These are phyloP conservation scores for Venturia pyrina DNA, from an alignment of 2,329 filamentous ascomycete genomes.

Conservation along the genomic window DNA sequence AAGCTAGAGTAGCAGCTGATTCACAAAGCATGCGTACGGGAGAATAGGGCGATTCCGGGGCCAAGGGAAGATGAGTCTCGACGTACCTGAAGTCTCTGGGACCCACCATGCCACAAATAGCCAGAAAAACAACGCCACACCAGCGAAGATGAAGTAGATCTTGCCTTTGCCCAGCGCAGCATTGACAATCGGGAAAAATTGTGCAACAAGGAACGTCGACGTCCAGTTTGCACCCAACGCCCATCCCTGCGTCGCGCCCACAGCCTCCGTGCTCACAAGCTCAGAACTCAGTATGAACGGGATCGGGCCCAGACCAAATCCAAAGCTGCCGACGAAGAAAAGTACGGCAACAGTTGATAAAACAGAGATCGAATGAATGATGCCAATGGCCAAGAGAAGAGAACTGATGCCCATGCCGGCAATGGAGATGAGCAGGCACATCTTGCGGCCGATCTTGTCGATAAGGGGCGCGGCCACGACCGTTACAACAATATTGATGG, in stretches of 20 bases:
- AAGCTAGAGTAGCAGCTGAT: no score
- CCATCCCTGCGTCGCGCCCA: slow-evolving; percentile 85
- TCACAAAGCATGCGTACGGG: neutral
- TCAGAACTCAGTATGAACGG: slow-evolving; percentile 92
- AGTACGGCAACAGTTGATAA: slow-evolving; percentile 75
- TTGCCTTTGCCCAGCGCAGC: slow-evolving; percentile 67
- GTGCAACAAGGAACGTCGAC: slow-evolving; percentile 83
- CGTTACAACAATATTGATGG: slow-evolving; percentile 77
- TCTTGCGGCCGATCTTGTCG: slow-evolving; percentile 80
- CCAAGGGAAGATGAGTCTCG: neutral
- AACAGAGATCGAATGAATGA: slow-evolving; percentile 60
- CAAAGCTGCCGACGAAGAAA: slow-evolving; percentile 81
- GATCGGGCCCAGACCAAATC: slow-evolving; percentile 81
- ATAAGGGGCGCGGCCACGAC: slow-evolving; percentile 71
- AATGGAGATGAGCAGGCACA: slow-evolving; percentile 72
- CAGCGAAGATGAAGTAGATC: slow-evolving; percentile 88
- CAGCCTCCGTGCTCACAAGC: slow-evolving; percentile 79
- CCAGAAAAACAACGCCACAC: slow-evolving; percentile 56
- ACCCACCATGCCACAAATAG: slow-evolving; percentile 64
- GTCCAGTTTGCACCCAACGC: slow-evolving; percentile 79
- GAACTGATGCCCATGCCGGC: slow-evolving; percentile 74
- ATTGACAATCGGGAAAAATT: slow-evolving; percentile 89
- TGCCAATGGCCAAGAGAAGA: slow-evolving; percentile 68
- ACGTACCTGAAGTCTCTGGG: slow-evolving; percentile 55
- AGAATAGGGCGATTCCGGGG: neutral